A percentile compares a stretch with the other conserved stretches of the same genome.
phyloP scores from a whole-genome alignment of 176 grass and related monocot species.

The Poa annua region DNA sequence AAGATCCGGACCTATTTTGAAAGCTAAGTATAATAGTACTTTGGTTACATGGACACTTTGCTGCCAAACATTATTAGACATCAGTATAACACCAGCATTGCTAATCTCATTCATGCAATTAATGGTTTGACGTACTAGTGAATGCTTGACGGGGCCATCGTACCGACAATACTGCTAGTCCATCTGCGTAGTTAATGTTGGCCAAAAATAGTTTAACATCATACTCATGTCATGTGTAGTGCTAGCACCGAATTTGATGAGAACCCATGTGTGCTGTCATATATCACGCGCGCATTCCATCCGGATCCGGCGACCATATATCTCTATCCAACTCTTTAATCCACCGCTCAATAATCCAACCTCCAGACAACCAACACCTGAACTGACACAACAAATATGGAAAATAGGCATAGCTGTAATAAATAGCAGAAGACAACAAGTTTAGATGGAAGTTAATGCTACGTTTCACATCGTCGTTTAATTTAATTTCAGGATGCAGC shows the following conservation, averaged over 20 bases:
- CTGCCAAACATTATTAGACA: no score
- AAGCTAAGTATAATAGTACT: no score
- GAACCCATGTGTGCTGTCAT: not conserved
- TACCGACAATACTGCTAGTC: not conserved
- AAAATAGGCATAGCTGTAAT: not conserved
- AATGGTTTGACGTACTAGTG: not conserved
- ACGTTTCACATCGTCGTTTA: not conserved
- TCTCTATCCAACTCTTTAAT: not conserved
- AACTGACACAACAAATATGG: not conserved
- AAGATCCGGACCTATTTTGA: no score
- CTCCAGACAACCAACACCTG: not conserved
- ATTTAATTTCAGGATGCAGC: not conserved
- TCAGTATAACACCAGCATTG: no score
- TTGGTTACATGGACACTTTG: no score
- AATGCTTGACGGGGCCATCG: not conserved
- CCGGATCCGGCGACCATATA: not conserved
- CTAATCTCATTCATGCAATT: not conserved
- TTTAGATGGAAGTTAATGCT: not conserved
- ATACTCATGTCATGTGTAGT: no score
- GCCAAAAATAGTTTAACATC: not conserved
- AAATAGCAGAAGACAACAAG: not conserved
- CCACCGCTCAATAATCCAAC: not conserved
- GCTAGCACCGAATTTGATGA: not conserved
- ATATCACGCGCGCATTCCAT: not conserved
- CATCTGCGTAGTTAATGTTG: not conserved